These are phyloP conservation scores for Calonectria fujianensis DNA, from an alignment of 2,329 filamentous ascomycete genomes.

Conservation along the genomic window DNA sequence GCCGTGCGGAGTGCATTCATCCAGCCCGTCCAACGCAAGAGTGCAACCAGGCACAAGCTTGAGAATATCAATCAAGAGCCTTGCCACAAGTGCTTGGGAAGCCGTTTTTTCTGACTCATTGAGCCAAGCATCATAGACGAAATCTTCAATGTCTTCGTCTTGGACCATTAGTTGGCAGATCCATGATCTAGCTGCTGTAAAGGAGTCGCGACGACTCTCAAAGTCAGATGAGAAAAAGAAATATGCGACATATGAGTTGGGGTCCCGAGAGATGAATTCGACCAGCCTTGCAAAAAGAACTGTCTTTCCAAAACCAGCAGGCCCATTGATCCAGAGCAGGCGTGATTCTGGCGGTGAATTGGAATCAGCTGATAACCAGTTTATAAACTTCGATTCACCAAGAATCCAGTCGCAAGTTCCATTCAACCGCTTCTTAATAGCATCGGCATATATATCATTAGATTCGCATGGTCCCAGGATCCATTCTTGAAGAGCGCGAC, in stretches of 20 bases:
- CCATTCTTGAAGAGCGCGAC: conserved; percentile 14
- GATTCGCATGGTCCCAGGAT: background rate
- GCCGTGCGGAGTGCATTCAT: conserved; percentile 55
- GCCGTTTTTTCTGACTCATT: conserved; percentile 38
- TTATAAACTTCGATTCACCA: background rate
- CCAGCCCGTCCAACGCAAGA: conserved; percentile 59
- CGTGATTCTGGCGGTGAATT: background rate
- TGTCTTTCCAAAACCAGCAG: conserved; percentile 29
- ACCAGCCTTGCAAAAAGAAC: conserved; percentile 10
- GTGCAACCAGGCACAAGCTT: conserved; percentile 42
- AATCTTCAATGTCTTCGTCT: conserved; percentile 45
- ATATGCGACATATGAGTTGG: conserved; percentile 44
- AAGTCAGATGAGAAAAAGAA: conserved; percentile 59
- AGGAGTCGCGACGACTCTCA: conserved; percentile 52
- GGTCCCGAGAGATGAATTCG: background rate
- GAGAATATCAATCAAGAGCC: conserved; percentile 46
- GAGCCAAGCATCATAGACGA: conserved; percentile 41
- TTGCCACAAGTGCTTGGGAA: conserved; percentile 42
- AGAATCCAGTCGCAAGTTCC: conserved; percentile 29
- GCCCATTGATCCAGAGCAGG: conserved; percentile 21
- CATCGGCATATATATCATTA: conserved; percentile 13
- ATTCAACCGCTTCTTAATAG: background rate
- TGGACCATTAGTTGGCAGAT: conserved; percentile 49
- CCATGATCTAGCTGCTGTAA: conserved; percentile 53
- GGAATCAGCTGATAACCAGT: background rate